Base-by-base conservation (phyloP, 352 stramenopile genomes). In the Globisporangium okanoganense region DNA sequence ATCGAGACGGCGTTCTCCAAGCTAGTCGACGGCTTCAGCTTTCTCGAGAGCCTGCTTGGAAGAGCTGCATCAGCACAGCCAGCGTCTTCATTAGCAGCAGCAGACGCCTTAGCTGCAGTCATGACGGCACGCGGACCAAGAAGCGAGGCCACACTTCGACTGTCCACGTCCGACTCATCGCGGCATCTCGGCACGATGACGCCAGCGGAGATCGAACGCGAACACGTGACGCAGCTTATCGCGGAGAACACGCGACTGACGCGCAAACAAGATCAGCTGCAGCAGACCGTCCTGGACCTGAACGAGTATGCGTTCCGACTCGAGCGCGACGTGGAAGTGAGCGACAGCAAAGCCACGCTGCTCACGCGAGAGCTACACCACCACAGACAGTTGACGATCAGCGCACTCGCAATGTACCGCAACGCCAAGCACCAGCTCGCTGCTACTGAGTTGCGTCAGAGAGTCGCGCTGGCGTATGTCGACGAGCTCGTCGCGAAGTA, bases 401-500 rank as follows among this genome's bases (percentile, higher is more conserved):
- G 52, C 20, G 33, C 52, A 5, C 20, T 58, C 12, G 20, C 52
- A 6, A 47, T 58, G 52, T 47, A 58, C 35, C 52, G 47, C 35
- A 58, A 14, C 33, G 36, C 52, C 33, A 58, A 31, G 52, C 52
- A 58, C 33, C 33, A 58, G 33, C 31, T 58, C n/a, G 33, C 31
- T 18, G 33, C 22, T 1, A 33, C 20, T 6, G 52, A 58, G 16
- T 20, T 35, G 8, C 52, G 35, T 6, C 31, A 58, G 35, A 45
- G 33, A 20, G 52, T 35, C 16, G 52, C 36, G 52, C 52, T 58
- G 13, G 52, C 43, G 33, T 58, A 58, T 20, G 27, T 58, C 22
- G 52, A 58, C n/a, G 52, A 44, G 22, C 52, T 58, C 24, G 20
- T 58, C 7, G 29, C 24, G 20, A 58, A 58, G 20, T 58, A 58